Evolutionary conservation across 306 rosid species (phyloP).

Genomic region (Quercus berberidifolia): DNA sequence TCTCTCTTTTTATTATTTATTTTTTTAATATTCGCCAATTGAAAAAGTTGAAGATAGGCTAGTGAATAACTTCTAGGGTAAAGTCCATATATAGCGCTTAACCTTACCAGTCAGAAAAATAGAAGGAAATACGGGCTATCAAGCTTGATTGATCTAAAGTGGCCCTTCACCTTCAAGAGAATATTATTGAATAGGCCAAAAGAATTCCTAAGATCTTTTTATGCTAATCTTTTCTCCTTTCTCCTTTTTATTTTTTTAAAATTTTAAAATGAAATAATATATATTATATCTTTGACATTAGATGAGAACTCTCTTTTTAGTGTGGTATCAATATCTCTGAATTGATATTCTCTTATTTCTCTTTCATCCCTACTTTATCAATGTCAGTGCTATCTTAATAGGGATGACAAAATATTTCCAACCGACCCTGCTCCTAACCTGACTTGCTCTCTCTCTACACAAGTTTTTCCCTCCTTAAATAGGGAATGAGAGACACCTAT

Average conservation of each 20-base stretch:
- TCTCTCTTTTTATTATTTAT: too few species aligned
- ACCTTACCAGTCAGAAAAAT: too few species aligned
- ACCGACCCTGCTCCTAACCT: too few species aligned
- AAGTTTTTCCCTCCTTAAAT: too few species aligned
- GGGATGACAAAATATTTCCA: too few species aligned
- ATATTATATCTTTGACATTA: not conserved
- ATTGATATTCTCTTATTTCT: not conserved
- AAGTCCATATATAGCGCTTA: too few species aligned
- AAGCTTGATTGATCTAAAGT: not conserved
- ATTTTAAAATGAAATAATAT: not conserved
- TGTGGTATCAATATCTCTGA: not conserved
- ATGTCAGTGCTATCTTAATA: too few species aligned
- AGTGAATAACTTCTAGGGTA: too few species aligned
- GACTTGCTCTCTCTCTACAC: too few species aligned
- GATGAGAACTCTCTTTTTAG: not conserved
- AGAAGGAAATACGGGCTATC: not conserved
- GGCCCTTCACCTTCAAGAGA: not conserved
- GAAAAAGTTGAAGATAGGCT: not conserved
- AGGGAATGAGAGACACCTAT: too few species aligned
- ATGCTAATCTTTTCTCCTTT: too few species aligned
- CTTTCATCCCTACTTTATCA: too few species aligned
- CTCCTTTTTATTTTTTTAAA: not conserved
- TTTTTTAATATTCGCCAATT: not conserved
- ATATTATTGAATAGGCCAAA: not conserved
- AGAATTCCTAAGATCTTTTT: not conserved